phyloP scores from a whole-genome alignment of 2,329 filamentous ascomycete genomes.

The Drechslerella coelobrocha region DNA sequence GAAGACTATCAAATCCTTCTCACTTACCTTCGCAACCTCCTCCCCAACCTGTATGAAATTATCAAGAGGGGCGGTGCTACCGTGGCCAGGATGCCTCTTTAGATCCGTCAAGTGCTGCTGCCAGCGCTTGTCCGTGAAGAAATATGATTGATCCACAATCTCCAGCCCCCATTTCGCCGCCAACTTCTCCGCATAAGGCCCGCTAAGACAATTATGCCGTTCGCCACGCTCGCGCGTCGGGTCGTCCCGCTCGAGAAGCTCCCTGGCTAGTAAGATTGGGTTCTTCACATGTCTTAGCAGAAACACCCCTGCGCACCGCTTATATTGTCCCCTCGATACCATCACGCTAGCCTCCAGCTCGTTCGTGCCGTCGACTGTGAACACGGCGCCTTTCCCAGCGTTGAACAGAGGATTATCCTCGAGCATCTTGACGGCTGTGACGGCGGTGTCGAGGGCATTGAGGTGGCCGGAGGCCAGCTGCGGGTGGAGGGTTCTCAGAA shows the following conservation, averaged over 20 bases:
- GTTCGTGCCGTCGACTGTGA: slow-evolving; percentile 80
- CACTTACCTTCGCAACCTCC: background rate
- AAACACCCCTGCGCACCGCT: slow-evolving; percentile 79
- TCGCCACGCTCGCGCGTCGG: slow-evolving; percentile 64
- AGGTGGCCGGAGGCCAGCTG: slow-evolving; percentile 56
- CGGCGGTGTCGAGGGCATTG: slow-evolving; percentile 74
- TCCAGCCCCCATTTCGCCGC: slow-evolving; percentile 74
- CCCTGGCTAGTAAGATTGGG: slow-evolving; percentile 75
- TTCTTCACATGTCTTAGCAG: slow-evolving; percentile 77
- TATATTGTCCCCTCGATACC: slow-evolving; percentile 75
- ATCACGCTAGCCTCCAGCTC: slow-evolving; percentile 88
- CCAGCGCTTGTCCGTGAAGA: slow-evolving; percentile 79
- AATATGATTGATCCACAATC: slow-evolving; percentile 73
- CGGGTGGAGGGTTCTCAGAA: slow-evolving; percentile 63
- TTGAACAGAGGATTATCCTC: slow-evolving; percentile 87
- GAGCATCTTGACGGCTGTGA: slow-evolving; percentile 75
- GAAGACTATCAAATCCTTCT: slow-evolving; percentile 5
- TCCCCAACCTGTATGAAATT: slow-evolving; percentile 21
- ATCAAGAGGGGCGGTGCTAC: background rate
- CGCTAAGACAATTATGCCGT: slow-evolving; percentile 62
- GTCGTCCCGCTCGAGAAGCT: slow-evolving; percentile 73
- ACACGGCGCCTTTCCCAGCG: slow-evolving; percentile 81
- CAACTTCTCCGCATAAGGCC: slow-evolving; percentile 71
- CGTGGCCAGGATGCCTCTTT: slow-evolving; percentile 56
- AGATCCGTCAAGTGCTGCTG: slow-evolving; percentile 74